Conservation (phyloP, 495 filamentous ascomycete genomes). For the Staphylotrichum tortipilum region DNA sequence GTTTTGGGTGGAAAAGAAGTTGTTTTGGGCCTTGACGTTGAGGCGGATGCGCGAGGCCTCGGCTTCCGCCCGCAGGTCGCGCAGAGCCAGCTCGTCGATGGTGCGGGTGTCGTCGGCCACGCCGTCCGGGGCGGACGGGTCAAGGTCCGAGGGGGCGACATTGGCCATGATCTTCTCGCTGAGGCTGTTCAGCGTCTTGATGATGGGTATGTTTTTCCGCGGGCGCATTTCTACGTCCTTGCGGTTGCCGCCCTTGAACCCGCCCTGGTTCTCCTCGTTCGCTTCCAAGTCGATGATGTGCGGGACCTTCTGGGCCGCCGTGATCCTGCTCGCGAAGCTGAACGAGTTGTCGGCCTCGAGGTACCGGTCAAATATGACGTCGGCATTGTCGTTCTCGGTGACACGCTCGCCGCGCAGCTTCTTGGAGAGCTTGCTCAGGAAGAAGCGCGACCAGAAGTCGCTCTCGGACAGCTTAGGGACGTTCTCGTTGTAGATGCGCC, state of each 20-base stretch:
- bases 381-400: constrained; percentile 60
- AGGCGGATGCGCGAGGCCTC: constrained; percentile 68
- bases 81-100: constrained; percentile 64
- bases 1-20: constrained; percentile 63
- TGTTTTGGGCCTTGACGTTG: constrained; percentile 76
- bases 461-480: constrained; percentile 73
- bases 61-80: constrained; percentile 69
- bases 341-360: constrained; percentile 57
- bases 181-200: constrained; percentile 74
- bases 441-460: constrained; percentile 89
- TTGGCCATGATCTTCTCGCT: constrained; percentile 87
- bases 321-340: constrained; percentile 40
- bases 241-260: constrained; percentile 62
- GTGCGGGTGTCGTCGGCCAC: constrained; percentile 59
- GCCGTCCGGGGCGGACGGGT: constrained; percentile 35
- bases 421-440: constrained; percentile 79
- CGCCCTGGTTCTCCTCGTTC: constrained; percentile 80
- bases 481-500: constrained; percentile 84
- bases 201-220: constrained; percentile 47
- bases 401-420: constrained; percentile 84
- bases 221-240: constrained; percentile 85
- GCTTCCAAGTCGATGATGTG: constrained; percentile 85
- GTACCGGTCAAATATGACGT: constrained; percentile 77
- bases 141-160: constrained; percentile 65
- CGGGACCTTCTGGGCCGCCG: constrained; percentile 55